Percentiles rank a stretch among this genome's conserved stretches.
These are phyloP conservation scores for Astragalus glycyphyllos DNA, from an alignment of 306 rosid genomes.

Conservation along the genomic window DNA sequence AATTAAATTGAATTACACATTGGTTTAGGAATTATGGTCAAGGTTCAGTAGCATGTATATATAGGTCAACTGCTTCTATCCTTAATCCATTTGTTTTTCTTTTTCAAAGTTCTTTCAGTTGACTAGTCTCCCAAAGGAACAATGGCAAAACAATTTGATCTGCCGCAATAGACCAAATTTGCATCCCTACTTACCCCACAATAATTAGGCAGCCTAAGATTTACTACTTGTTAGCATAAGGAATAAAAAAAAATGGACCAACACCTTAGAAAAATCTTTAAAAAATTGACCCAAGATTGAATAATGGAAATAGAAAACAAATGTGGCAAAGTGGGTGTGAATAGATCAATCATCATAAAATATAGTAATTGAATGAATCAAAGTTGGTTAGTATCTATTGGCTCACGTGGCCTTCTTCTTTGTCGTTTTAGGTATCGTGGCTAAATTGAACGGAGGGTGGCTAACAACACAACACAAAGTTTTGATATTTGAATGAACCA, in stretches of 20 bases:
- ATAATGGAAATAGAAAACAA: constrained; percentile 22
- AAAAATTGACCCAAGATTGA: constrained; percentile 41
- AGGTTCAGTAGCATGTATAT: neutral
- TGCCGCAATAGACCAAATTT: neutral
- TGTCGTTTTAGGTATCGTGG: constrained; percentile 29
- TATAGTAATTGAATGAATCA: neutral
- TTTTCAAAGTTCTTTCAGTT: constrained; percentile 14
- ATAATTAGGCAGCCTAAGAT: constrained; percentile 41
- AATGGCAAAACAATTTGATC: constrained; percentile 11
- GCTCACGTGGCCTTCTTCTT: constrained; percentile 14
- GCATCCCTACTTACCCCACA: neutral
- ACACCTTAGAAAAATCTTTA: constrained; percentile 15
- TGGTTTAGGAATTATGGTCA: neutral
- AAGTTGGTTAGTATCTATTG: constrained; percentile 41
- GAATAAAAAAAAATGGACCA: constrained; percentile 30
- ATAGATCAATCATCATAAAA: neutral
- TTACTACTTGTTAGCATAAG: constrained; percentile 33
- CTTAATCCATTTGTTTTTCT: neutral
- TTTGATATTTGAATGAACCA: constrained; percentile 19
- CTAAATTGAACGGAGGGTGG: neutral
- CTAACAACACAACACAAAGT: neutral
- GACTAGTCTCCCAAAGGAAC: constrained; percentile 31
- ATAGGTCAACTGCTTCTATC: constrained; percentile 32
- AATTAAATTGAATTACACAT: neutral
- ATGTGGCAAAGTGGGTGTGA: constrained; percentile 27